phyloP scores from a whole-genome alignment of 306 rosid species.

The Purshia tridentata region DNA sequence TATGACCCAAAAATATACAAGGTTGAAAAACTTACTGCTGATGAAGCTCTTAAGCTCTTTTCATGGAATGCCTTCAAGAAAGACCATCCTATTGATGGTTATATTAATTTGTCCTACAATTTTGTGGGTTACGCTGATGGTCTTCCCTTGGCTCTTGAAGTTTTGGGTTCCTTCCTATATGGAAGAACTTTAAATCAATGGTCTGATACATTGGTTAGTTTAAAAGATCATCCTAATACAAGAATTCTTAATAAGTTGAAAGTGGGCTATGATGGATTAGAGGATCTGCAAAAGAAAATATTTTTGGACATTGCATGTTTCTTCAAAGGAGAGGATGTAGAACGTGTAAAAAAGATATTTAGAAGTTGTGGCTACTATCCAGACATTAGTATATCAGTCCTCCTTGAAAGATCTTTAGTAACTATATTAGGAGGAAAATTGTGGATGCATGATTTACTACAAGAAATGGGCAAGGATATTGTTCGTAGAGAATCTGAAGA shows the following conservation, averaged over 20 bases:
- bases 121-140: not conserved
- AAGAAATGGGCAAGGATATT: no score
- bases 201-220: not conserved
- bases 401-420: not conserved
- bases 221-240: not conserved
- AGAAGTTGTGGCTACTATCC: not conserved
- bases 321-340: not conserved
- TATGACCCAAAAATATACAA: not conserved
- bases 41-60: not conserved
- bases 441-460: not conserved
- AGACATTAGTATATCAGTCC: not conserved
- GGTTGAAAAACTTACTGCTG: not conserved
- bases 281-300: not conserved
- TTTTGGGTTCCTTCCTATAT: not conserved
- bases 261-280: not conserved
- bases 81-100: not conserved
- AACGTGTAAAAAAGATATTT: not conserved
- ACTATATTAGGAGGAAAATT: not conserved
- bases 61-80: not conserved
- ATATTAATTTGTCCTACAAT: not conserved
- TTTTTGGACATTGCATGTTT: not conserved
- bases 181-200: not conserved
- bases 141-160: not conserved
- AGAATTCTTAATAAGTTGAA: no score
- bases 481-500: not conserved